phyloP scores from a whole-genome alignment of 176 grass and related monocot genomes.

The Zea luxurians region DNA sequence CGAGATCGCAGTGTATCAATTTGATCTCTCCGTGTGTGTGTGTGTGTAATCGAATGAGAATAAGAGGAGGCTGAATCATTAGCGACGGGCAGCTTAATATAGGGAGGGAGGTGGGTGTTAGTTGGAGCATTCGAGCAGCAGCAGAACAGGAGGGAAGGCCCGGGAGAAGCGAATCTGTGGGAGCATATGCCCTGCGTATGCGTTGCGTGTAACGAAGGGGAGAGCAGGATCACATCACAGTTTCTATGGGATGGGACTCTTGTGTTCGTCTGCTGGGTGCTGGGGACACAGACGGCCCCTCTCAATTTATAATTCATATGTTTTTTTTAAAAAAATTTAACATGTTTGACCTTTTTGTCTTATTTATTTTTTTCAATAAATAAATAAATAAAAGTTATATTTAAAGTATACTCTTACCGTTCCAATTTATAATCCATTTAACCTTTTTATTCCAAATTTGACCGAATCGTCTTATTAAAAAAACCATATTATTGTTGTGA shows the following conservation, averaged over 20 bases:
- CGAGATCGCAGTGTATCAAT: not conserved
- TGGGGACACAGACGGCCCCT: not conserved
- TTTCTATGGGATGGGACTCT: not conserved
- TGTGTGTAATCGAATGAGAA: not conserved
- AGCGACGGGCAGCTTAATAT: slow-evolving; percentile 22
- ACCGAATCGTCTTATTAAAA: too few species aligned
- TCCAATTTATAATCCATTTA: too few species aligned
- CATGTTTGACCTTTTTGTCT: too few species aligned
- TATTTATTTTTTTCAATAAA: too few species aligned
- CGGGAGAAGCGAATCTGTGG: slow-evolving; percentile 59
- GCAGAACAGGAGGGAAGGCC: not conserved
- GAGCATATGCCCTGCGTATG: slow-evolving; percentile 61
- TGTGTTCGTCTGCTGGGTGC: not conserved
- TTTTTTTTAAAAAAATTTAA: too few species aligned
- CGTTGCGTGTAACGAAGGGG: slow-evolving; percentile 30
- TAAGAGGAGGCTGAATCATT: not conserved
- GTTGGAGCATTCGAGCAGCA: not conserved
- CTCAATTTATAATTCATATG: too few species aligned
- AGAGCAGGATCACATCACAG: not conserved
- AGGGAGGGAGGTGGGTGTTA: slow-evolving; percentile 25
- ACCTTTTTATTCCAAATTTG: too few species aligned
- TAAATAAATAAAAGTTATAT: too few species aligned
- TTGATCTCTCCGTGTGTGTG: not conserved
- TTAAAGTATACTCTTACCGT: too few species aligned
- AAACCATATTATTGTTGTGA: too few species aligned